Evolutionary conservation across 2,329 filamentous ascomycete species (phyloP).

Genomic region (Nemania sp.): DNA sequence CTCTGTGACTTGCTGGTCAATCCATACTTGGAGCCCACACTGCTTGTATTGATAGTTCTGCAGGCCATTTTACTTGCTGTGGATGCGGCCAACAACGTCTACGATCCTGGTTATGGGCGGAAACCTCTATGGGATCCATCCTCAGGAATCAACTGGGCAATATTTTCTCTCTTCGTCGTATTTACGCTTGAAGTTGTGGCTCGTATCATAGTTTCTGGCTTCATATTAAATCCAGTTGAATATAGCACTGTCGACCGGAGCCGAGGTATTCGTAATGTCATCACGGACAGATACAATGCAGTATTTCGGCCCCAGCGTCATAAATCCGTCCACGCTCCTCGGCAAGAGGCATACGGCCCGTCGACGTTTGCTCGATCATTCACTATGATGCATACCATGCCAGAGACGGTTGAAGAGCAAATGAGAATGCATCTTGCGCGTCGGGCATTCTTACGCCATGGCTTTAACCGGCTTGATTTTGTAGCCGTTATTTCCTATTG

Average conservation of each 20-base stretch:
- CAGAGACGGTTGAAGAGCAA: slow-evolving; percentile 71
- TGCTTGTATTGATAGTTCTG: slow-evolving; percentile 83
- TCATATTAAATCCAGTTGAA: slow-evolving; percentile 85
- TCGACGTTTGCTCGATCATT: slow-evolving; percentile 76
- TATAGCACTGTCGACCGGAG: slow-evolving; percentile 88
- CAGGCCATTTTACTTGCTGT: slow-evolving; percentile 88
- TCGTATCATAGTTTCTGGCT: slow-evolving; percentile 88
- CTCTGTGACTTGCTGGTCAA: slow-evolving; percentile 86
- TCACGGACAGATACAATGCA: slow-evolving; percentile 74
- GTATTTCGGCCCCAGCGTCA: slow-evolving; percentile 83
- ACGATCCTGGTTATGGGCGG: slow-evolving; percentile 61
- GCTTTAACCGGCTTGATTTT: slow-evolving; percentile 95
- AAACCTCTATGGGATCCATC: slow-evolving; percentile 65
- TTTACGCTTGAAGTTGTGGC: slow-evolving; percentile 86
- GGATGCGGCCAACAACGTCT: slow-evolving; percentile 75
- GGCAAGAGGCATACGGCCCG: slow-evolving; percentile 52
- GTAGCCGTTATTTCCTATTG: slow-evolving; percentile 93
- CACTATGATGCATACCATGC: slow-evolving; percentile 70
- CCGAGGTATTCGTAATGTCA: slow-evolving; percentile 71
- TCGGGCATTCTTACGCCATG: slow-evolving; percentile 89
- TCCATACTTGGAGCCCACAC: slow-evolving; percentile 81
- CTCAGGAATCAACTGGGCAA: slow-evolving; percentile 73
- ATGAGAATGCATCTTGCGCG: slow-evolving; percentile 85
- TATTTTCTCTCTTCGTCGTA: slow-evolving; percentile 81
- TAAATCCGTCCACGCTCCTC: slow-evolving; percentile 62